Evolutionary conservation across 2,329 filamentous ascomycete species (phyloP).

Genomic region (Alternaria ethzedia): DNA sequence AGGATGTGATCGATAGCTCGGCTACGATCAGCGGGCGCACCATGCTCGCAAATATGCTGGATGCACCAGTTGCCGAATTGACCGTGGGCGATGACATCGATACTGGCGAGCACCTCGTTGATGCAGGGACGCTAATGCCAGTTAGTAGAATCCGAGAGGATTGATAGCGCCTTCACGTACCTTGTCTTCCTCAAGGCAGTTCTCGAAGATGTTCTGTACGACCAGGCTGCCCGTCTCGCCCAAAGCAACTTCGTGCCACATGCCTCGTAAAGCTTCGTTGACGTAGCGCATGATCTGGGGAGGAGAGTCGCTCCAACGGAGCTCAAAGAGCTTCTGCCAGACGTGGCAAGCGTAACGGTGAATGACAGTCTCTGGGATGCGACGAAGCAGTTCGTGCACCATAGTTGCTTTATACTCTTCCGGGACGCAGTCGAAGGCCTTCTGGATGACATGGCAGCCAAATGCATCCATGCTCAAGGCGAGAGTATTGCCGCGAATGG

Average conservation of each 20-base stretch:
- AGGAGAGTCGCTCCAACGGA: constrained; percentile 92
- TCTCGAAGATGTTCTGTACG: constrained; percentile 99
- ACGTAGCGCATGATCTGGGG: constrained; percentile 99
- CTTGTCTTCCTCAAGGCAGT: constrained; percentile 98
- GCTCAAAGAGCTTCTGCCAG: constrained; percentile 99
- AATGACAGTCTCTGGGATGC: constrained; percentile 96
- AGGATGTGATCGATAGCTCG: constrained; percentile 96
- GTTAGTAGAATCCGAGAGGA: constrained; percentile 2
- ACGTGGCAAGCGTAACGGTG: constrained; percentile 99
- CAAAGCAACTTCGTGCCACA: constrained; percentile 98
- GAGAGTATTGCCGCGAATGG: constrained; percentile 91
- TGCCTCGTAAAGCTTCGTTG: constrained; percentile 90
- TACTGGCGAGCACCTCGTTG: constrained; percentile 92
- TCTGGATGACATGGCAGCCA: constrained; percentile 97
- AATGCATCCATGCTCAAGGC: constrained; percentile 98
- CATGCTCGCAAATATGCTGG: constrained; percentile 98
- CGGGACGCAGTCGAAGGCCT: constrained; percentile 96
- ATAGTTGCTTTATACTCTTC: constrained; percentile 98
- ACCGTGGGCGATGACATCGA: constrained; percentile 94
- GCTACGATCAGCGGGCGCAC: constrained; percentile 86
- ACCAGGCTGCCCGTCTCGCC: constrained; percentile 97
- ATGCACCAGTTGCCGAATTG: constrained; percentile 99
- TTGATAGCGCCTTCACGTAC: constrained; percentile 54
- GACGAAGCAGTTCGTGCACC: constrained; percentile 95
- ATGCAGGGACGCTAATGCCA: constrained; percentile 82